Percentiles rank a stretch among this genome's conserved stretches.
phyloP scores from a whole-genome alignment of 331 rosid genomes.

The Saraca asoca region DNA sequence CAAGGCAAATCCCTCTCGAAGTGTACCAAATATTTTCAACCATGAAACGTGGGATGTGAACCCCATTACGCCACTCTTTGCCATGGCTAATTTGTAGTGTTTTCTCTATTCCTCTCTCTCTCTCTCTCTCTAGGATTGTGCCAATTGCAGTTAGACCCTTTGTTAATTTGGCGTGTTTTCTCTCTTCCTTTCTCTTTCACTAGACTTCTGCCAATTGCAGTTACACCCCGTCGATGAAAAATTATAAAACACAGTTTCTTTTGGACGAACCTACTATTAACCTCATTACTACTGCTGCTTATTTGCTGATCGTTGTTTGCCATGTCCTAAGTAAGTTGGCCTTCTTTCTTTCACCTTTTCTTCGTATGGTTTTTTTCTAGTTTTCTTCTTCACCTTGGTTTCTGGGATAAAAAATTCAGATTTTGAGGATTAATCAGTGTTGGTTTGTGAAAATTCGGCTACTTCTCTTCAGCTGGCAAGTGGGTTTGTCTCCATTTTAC shows the following conservation, averaged over 20 bases:
- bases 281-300: slow-evolving; percentile 38
- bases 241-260: slow-evolving; percentile 18
- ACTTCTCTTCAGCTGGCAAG: slow-evolving; percentile 33
- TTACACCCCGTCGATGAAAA: slow-evolving; percentile 33
- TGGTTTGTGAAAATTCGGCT: slow-evolving; percentile 39
- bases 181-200: slow-evolving; percentile 12
- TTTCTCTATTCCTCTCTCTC: not conserved
- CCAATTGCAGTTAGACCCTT: slow-evolving; percentile 39
- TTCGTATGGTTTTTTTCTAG: slow-evolving; percentile 27
- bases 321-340: slow-evolving; percentile 53
- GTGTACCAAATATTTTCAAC: slow-evolving; percentile 42
- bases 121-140: slow-evolving; percentile 22
- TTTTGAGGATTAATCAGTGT: slow-evolving; percentile 36
- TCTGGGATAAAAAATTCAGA: slow-evolving; percentile 39
- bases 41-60: slow-evolving; percentile 48
- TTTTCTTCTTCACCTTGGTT: slow-evolving; percentile 22
- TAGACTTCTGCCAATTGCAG: not conserved
- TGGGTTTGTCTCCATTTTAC: slow-evolving; percentile 31
- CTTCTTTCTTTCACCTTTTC: slow-evolving; percentile 28
- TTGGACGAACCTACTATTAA: slow-evolving; percentile 33
- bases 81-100: not conserved
- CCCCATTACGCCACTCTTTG: slow-evolving; percentile 34
- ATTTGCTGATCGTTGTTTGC: slow-evolving; percentile 34
- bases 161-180: not conserved
- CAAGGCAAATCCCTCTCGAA: not conserved